Base-by-base conservation (phyloP, 106 monocot genomes). In the Chionographis japonica region DNA sequence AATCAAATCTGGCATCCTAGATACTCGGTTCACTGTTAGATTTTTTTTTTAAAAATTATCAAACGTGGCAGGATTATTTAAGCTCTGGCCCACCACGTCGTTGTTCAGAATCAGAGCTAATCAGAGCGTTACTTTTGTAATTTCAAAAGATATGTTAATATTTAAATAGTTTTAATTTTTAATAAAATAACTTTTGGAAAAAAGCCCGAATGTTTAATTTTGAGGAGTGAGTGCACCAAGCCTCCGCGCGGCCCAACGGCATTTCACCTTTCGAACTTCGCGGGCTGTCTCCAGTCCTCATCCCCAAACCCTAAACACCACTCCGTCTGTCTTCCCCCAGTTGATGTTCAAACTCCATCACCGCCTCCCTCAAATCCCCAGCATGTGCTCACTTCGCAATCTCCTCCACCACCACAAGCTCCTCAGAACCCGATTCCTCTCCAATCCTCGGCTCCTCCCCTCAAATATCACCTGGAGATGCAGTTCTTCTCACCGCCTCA, bases 381-480 rank as follows among this genome's bases (percentile, higher is more conserved):
- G 5, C 3, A 81, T 81, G 81, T 71, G 57, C 40, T 16, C 68
- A 8, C 49, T 72, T 4, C 55, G 76, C 62, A 27, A 52, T 14
- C 72, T 81, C 61, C 50, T 67, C 56, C 77, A 36, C 66, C 70
- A 37, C 39, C 57, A 62, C 40, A n/a, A 39, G 16, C 52, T 43
- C 12, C 62, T 60, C 60, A 11, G 2, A 12, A 14, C 55, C 27
- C 4, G 38, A 4, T 61, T 51, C 56, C 38, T 43, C 19, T 51
- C 36, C 39, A 3, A 8, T 46, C 27, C 46, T 37, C 54, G 12
- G 15, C 36, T 10, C 36, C 36, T 49, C 59, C 43, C 62, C 40
- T 69, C 51, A 2, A 50, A 17, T 20, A 8, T 55, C 12, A n/a
- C 51, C 6, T 6, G 12, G 14, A 35, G 14, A 27, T 61, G 10